Conservation (phyloP, 106 monocot species). For the Gastrodia elata region DNA sequence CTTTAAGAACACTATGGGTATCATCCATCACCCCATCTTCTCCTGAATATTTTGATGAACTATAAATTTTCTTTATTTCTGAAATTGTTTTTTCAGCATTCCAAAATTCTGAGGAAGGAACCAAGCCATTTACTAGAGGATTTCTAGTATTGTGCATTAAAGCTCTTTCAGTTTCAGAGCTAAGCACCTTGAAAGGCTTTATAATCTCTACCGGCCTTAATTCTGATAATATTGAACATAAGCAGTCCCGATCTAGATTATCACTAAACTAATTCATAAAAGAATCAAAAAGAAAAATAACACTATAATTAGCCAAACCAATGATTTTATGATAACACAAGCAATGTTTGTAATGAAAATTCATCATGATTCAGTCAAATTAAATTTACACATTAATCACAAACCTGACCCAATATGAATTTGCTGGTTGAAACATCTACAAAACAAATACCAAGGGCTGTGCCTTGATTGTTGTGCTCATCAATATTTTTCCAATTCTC, state of each 20-base stretch:
- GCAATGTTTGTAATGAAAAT: background rate
- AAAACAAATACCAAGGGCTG: constrained; percentile 63
- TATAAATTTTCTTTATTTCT: constrained; percentile 49
- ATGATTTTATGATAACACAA: background rate
- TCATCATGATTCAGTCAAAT: background rate
- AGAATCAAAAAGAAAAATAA: constrained; percentile 5
- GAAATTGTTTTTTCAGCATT: constrained; percentile 68
- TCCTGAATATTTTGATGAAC: constrained; percentile 7
- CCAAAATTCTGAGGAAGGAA: constrained; percentile 81
- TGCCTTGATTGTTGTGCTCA: constrained; percentile 22
- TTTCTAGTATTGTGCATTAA: constrained; percentile 67
- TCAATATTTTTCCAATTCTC: constrained; percentile 33
- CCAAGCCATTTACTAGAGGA: constrained; percentile 69
- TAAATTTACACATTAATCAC: constrained; percentile 5
- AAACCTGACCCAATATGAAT: constrained; percentile 88
- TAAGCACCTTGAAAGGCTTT: constrained; percentile 68
- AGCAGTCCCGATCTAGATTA: constrained; percentile 55
- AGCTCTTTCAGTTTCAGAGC: constrained; percentile 68
- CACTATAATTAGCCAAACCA: background rate
- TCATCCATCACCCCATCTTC: constrained; percentile 8
- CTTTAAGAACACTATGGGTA: constrained; percentile 7
- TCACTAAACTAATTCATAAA: constrained; percentile 63
- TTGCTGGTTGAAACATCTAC: constrained; percentile 95
- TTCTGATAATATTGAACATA: constrained; percentile 80
- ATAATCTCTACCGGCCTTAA: constrained; percentile 90